Evolutionary conservation across 371 early-diverging fungal genomes (phyloP), one percentile per base, ranked within the genome.

Genomic region (Rhizopus stolonifer): DNA sequence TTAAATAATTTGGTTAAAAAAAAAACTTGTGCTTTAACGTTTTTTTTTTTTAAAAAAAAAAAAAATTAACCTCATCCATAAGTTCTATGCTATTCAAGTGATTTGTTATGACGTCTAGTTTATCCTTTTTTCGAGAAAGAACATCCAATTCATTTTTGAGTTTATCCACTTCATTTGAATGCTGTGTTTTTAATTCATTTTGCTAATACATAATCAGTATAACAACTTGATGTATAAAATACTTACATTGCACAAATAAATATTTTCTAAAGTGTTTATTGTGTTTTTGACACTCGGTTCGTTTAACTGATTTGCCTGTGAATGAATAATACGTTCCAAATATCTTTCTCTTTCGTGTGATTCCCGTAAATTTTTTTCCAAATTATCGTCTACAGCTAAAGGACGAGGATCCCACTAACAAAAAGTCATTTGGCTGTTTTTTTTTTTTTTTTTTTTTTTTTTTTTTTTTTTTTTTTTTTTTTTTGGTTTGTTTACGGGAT

Each of bases 231-330:
- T n/a, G 22, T 33, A 31, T 43, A 43, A 49, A 44, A 45, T 18
- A 11, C 58, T 42, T 60, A 65, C 72, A 36, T 56, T 59, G 61
- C 60, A 64, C 44, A 67, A 46, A 29, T 65, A 64, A n/a, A 71
- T 57, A 29, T 54, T 64, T 8, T 56, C 60, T 65, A 71, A 61
- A 7, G 67, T 67, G 18, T 71, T 62, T 17, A 71, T 51, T 7
- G 60, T 53, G 19, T 59, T 57, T 45, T 60, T 53, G 10, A 55
- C 43, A 23, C 46, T 49, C 0, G 61, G 52, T n/a, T 58, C 40
- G 14, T 58, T 54, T 11, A 70, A 29, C 38, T 70, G 71, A 26
- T 58, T 59, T 15, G 67, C 53, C 43, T 70, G 71, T 8, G 71
- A 64, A 6, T 60, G 64, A 7, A 61, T 53, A 39, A 70, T 61